Conservation (phyloP, 1,284 basidiomycete genomes). For the Melampsora americana region DNA sequence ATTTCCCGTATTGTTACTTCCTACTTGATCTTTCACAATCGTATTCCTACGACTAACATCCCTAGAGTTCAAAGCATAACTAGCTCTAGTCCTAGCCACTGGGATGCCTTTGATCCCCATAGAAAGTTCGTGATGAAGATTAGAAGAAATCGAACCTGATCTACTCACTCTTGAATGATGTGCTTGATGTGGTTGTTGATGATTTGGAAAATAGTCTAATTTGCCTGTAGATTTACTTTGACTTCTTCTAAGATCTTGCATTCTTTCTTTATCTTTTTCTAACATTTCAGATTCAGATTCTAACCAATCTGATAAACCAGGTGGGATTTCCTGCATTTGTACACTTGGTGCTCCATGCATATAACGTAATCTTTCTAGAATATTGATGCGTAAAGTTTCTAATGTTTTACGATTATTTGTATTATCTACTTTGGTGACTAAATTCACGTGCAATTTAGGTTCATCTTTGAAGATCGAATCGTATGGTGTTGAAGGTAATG, state of each 20-base stretch:
- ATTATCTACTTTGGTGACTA: slow-evolving; percentile 82
- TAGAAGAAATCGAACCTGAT: neutral
- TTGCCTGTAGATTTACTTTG: slow-evolving; percentile 4
- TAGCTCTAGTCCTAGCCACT: neutral
- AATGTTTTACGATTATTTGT: slow-evolving; percentile 77
- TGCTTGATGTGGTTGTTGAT: too few species aligned
- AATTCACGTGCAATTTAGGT: slow-evolving; percentile 85
- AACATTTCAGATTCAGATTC: slow-evolving; percentile 67
- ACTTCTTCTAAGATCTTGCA: slow-evolving; percentile 1
- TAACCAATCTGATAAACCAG: slow-evolving; percentile 76
- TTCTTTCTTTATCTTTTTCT: slow-evolving; percentile 38
- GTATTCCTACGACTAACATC: too few species aligned
- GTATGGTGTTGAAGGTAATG: slow-evolving; percentile 83
- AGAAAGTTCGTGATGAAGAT: neutral
- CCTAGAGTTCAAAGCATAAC: slow-evolving; percentile 1
- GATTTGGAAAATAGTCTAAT: slow-evolving; percentile 31
- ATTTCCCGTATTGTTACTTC: too few species aligned
- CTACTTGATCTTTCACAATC: too few species aligned
- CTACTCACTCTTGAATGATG: too few species aligned
- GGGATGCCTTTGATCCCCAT: neutral
- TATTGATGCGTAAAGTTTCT: slow-evolving; percentile 77
- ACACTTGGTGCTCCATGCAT: slow-evolving; percentile 93
- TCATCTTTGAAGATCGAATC: slow-evolving; percentile 89
- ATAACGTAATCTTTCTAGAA: slow-evolving; percentile 87
- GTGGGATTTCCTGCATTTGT: slow-evolving; percentile 92